A percentile compares a stretch with the other conserved stretches of the same genome.
Conservation (phyloP, 2,329 filamentous ascomycete genomes). For the Cladosporium velox region DNA sequence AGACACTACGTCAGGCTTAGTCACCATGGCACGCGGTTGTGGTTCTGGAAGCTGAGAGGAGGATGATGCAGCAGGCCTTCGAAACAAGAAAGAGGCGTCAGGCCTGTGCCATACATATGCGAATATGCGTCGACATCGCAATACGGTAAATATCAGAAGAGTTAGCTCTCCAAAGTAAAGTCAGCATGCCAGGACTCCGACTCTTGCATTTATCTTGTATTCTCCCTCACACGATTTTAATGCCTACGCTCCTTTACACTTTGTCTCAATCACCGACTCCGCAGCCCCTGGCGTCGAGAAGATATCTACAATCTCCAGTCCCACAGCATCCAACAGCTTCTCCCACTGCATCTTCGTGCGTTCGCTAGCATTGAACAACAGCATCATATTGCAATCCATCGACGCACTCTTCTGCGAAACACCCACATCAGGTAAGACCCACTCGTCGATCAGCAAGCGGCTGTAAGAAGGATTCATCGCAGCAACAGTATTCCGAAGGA, state of each 20-base stretch:
- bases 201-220: background rate
- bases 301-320: conserved; percentile 21
- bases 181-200: background rate
- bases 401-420: conserved; percentile 22
- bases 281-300: conserved; percentile 5
- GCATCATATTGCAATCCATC: conserved; percentile 25
- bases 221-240: background rate
- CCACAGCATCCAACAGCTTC: conserved; percentile 18
- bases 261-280: conserved; percentile 29
- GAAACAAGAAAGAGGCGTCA: background rate
- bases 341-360: conserved; percentile 22
- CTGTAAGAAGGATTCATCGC: conserved; percentile 27
- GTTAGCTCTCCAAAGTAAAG: background rate
- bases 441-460: conserved; percentile 28
- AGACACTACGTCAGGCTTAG: background rate
- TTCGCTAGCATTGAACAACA: conserved; percentile 17
- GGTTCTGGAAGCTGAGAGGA: background rate
- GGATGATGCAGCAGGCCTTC: background rate
- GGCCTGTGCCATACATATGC: background rate
- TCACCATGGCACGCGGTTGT: background rate
- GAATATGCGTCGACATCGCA: background rate
- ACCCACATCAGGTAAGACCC: conserved; percentile 23
- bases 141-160: background rate
- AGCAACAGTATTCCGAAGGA: conserved; percentile 23
- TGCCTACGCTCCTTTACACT: background rate